phyloP scores from a whole-genome alignment of 306 rosid species.

The Rosa chinensis region DNA sequence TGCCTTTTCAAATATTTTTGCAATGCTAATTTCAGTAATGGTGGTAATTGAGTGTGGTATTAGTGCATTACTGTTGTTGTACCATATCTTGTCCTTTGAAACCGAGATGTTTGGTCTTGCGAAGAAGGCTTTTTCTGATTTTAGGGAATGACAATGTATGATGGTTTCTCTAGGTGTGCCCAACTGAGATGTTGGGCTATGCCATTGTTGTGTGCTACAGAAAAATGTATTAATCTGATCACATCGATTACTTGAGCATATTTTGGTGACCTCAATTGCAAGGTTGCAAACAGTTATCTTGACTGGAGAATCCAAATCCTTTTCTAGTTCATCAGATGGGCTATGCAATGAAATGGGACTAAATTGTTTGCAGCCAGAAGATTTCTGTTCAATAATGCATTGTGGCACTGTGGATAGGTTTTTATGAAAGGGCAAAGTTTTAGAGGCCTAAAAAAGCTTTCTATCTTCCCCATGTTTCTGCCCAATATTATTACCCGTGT shows the following conservation, averaged over 20 bases:
- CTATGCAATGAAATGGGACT: not conserved
- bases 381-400: not conserved
- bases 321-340: not conserved
- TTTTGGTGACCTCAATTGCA: not conserved
- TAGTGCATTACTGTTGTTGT: conserved; percentile 31
- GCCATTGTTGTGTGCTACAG: conserved; percentile 5
- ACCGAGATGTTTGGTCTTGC: conserved; percentile 32
- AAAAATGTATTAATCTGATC: conserved; percentile 4
- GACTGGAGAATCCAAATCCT: not conserved
- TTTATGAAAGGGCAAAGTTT: not conserved
- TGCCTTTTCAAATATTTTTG: conserved; percentile 18
- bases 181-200: conserved; percentile 9
- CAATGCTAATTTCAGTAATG: conserved; percentile 49
- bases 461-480: not conserved
- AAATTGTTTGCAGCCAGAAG: not conserved
- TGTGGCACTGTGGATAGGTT: not conserved
- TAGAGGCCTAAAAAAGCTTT: not conserved
- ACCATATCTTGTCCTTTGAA: conserved; percentile 30
- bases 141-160: conserved; percentile 26
- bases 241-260: conserved; percentile 5
- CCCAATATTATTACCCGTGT: not conserved
- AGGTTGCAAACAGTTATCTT: not conserved
- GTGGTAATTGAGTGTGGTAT: conserved; percentile 40
- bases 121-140: conserved; percentile 25
- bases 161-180: conserved; percentile 17